Base-by-base conservation (phyloP, 1,284 basidiomycete genomes). In the Ceratobasidium papillatum region DNA sequence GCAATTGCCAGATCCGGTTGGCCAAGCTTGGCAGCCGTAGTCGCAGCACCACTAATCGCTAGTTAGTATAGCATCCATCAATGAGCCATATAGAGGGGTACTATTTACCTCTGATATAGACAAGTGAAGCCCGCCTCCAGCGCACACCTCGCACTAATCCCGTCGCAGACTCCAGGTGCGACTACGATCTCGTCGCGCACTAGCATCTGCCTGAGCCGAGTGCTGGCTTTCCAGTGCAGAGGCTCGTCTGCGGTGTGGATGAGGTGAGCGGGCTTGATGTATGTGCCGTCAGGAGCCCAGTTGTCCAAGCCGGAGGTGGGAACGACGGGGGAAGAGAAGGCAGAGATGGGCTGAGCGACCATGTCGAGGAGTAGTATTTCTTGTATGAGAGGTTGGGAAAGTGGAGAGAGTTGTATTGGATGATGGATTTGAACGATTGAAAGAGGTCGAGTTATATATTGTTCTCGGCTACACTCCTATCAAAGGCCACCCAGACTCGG, bases 1-100 rank as follows among this genome's bases (percentile, higher is more conserved):
- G 92, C 90, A 78, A 94, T 92, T 17, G 91, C 92, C 32, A 94
- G 84, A 80, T 94, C 92, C 22, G 92, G 91, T 80, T 89, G 87
- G 91, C n/a, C n/a, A n/a, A n/a, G n/a, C n/a, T n/a, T n/a, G n/a
- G n/a, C n/a, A n/a, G n/a, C n/a, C n/a, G n/a, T 92, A 0, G 92
- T 93, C 8, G 91, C 91, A 61, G 92, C 91, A 58, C 92, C 91
- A 78, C 89, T 83, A 77, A n/a, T n/a, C n/a, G n/a, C n/a, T n/a
- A n/a, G n/a, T n/a, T n/a, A n/a, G n/a, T n/a, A n/a, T n/a, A n/a
- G n/a, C n/a, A n/a, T n/a, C n/a, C n/a, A n/a, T n/a, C n/a, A n/a
- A n/a, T n/a, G n/a, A n/a, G n/a, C n/a, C n/a, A n/a, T n/a, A n/a
- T n/a, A n/a, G n/a, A n/a, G n/a, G n/a, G 17, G 12, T 49, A 19